Evolutionary conservation across 179 eudicot species (phyloP).

Genomic region (Nepenthes alata): DNA sequence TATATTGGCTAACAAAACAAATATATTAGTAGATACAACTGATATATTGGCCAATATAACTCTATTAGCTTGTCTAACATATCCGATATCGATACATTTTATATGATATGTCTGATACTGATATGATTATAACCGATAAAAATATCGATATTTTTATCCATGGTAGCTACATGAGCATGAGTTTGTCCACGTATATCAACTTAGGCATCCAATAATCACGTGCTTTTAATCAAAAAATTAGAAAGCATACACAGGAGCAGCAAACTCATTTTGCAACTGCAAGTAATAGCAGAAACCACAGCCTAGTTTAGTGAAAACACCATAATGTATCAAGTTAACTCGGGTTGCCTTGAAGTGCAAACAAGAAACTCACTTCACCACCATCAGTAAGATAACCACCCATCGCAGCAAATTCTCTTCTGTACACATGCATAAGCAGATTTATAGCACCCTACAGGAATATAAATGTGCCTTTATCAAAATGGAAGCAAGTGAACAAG

Average conservation of each 20-base stretch:
- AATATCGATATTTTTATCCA: no score
- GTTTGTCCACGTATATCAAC: no score
- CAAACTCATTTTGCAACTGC: neutral
- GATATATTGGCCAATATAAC: no score
- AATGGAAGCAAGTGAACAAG: neutral
- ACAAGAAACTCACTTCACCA: constrained; percentile 65
- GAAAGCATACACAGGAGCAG: neutral
- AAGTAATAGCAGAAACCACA: neutral
- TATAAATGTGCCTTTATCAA: neutral
- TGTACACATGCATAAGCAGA: constrained; percentile 76
- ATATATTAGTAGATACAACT: no score
- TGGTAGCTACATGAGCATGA: no score
- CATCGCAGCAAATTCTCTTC: constrained; percentile 71
- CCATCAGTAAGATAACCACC: constrained; percentile 98
- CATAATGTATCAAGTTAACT: neutral
- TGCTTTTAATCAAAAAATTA: neutral
- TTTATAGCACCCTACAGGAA: constrained; percentile 74
- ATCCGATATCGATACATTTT: no score
- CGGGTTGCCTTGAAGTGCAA: neutral
- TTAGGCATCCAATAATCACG: neutral
- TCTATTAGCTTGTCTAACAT: no score
- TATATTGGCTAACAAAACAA: no score
- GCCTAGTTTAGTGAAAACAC: neutral
- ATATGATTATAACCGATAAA: no score
- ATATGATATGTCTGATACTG: no score